Evolutionary conservation across 148 eudicot genomes (phyloP).

Genomic region (Pouteria glomerata): DNA sequence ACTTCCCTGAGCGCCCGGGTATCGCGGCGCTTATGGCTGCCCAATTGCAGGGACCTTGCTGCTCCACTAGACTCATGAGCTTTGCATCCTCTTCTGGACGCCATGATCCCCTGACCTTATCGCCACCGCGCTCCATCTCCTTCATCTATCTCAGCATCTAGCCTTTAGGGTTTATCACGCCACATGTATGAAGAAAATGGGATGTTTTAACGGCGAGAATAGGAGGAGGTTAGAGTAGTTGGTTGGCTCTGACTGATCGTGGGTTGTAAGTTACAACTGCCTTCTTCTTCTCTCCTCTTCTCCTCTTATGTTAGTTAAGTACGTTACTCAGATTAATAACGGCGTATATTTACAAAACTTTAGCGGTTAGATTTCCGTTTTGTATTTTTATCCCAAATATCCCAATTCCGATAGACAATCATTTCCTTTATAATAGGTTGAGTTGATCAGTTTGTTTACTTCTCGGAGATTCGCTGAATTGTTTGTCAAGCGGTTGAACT

Average conservation of each 20-base stretch:
- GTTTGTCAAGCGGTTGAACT: no score
- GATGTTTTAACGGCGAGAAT: no score
- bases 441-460: no score
- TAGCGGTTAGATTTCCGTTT: background rate
- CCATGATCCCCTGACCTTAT: constrained; percentile 54
- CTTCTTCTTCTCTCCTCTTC: background rate
- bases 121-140: constrained; percentile 9
- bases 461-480: no score
- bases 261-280: background rate
- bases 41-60: constrained; percentile 69
- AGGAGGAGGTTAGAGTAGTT: no score
- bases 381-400: no score
- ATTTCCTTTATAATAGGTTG: no score
- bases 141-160: background rate
- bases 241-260: background rate
- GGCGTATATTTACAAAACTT: background rate
- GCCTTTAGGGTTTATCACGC: no score
- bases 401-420: no score
- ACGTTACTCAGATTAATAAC: background rate
- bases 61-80: constrained; percentile 36
- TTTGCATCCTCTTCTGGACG: constrained; percentile 52
- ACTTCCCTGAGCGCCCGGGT: constrained; percentile 63
- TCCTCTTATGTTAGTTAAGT: no score
- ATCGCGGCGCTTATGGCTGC: constrained; percentile 44
- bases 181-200: no score